Conservation (phyloP, 1,139 yeast species). For the Yamadazyma triangularis region DNA sequence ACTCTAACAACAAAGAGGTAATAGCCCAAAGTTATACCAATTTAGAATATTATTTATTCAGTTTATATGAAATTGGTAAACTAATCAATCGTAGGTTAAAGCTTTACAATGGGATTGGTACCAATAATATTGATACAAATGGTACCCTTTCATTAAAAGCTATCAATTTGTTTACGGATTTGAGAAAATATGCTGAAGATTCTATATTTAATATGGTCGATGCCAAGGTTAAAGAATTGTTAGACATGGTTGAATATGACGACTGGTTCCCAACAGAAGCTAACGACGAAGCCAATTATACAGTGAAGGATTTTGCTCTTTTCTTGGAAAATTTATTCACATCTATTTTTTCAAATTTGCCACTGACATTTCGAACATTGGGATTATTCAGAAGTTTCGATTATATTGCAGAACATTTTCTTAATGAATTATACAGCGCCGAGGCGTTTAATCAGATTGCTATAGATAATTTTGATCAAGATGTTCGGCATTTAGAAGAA, state of each 20-base stretch:
- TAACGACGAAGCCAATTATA: slow-evolving; percentile 64
- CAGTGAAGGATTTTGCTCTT: slow-evolving; percentile 81
- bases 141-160: slow-evolving; percentile 40
- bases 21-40: slow-evolving; percentile 86
- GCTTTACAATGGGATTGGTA: slow-evolving; percentile 53
- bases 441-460: slow-evolving; percentile 34
- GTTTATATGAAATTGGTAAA: slow-evolving; percentile 54
- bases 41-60: slow-evolving; percentile 74
- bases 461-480: slow-evolving; percentile 42
- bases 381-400: slow-evolving; percentile 85
- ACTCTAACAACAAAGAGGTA: slow-evolving; percentile 79
- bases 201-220: slow-evolving; percentile 80
- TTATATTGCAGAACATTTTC: slow-evolving; percentile 69
- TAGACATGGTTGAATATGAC: slow-evolving; percentile 83
- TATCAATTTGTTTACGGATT: slow-evolving; percentile 49
- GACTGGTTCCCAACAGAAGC: slow-evolving; percentile 55
- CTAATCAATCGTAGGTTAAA: slow-evolving; percentile 38
- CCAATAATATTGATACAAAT: slow-evolving; percentile 35
- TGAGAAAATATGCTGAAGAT: slow-evolving; percentile 74
- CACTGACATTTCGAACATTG: slow-evolving; percentile 70
- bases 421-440: slow-evolving; percentile 54
- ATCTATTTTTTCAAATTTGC: slow-evolving; percentile 81
- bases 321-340: slow-evolving; percentile 83
- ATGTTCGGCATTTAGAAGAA: slow-evolving; percentile 36
- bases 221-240: slow-evolving; percentile 68